Conservation (phyloP, 768 basidiomycete species). For the Paxillus ammoniavirescens region DNA sequence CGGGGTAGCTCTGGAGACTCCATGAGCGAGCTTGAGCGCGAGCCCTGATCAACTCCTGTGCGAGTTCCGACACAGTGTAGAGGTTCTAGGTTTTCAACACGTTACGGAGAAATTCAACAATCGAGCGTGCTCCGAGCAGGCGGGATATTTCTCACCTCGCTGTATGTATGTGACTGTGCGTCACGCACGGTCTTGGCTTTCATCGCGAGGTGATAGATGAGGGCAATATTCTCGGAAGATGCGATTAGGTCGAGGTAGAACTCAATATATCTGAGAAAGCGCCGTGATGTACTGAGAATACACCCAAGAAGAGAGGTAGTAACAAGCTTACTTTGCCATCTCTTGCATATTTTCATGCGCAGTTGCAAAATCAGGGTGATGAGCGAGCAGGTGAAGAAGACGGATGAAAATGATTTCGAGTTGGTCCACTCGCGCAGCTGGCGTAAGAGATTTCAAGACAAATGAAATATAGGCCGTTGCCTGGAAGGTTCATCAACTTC, state of each 20-base stretch:
- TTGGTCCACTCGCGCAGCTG: conserved; percentile 58
- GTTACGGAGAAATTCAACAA: background rate
- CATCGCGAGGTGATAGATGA: conserved; percentile 78
- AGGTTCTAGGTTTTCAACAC: conserved; percentile 57
- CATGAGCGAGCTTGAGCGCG: conserved; percentile 65
- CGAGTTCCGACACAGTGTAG: conserved; percentile 83
- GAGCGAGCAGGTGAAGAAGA: conserved; percentile 82
- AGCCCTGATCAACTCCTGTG: conserved; percentile 80
- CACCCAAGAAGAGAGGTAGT: background rate
- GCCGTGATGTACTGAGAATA: background rate
- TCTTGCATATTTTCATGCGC: conserved; percentile 68
- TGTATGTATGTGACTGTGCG: conserved; percentile 59
- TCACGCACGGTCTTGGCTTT: conserved; percentile 89
- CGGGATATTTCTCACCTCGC: conserved; percentile 51
- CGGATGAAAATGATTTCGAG: conserved; percentile 86
- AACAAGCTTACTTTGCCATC: conserved; percentile 68
- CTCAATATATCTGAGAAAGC: conserved; percentile 71
- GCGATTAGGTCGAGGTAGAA: conserved; percentile 82
- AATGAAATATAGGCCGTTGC: conserved; percentile 56
- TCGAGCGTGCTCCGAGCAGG: background rate
- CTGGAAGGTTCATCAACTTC: conserved; percentile 31
- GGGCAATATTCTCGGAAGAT: conserved; percentile 76
- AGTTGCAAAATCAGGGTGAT: conserved; percentile 88
- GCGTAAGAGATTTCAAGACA: conserved; percentile 44
- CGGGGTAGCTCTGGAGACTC: conserved; percentile 77